Percentiles rank a stretch among this genome's conserved stretches.
phyloP scores from a whole-genome alignment of 1,284 basidiomycete genomes.

The Puccinia coronata region DNA sequence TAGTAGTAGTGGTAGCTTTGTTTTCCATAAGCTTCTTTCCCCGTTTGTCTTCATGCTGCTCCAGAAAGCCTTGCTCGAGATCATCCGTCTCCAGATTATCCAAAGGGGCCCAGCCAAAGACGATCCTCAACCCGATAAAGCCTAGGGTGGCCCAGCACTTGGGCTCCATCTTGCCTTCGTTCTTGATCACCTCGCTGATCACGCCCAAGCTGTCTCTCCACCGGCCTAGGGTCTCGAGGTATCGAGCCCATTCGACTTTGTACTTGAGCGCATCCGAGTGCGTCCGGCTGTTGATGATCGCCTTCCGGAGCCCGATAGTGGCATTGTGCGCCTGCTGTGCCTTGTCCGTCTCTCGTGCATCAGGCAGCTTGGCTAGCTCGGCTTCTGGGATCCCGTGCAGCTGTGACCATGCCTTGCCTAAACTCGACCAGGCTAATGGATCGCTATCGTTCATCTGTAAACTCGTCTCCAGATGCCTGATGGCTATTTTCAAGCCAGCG shows the following conservation, averaged over 20 bases:
- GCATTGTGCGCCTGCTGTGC: slow-evolving; percentile 44
- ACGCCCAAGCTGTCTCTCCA: slow-evolving; percentile 44
- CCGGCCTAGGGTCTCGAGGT: slow-evolving; percentile 38
- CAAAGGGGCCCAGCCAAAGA: slow-evolving; percentile 25
- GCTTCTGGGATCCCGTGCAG: slow-evolving; percentile 29
- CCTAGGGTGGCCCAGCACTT: slow-evolving; percentile 29
- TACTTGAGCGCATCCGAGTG: slow-evolving; percentile 9
- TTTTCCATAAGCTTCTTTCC: not conserved
- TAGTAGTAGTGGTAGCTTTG: too few species aligned
- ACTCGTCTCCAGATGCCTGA: slow-evolving; percentile 36
- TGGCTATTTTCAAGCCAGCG: slow-evolving; percentile 44
- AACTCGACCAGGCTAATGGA: slow-evolving; percentile 40
- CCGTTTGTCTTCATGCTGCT: not conserved
- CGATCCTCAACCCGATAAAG: slow-evolving; percentile 25
- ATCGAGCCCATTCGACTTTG: slow-evolving; percentile 44
- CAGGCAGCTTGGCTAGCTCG: slow-evolving; percentile 16
- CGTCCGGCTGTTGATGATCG: slow-evolving; percentile 39
- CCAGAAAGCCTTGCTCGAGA: slow-evolving; percentile 28
- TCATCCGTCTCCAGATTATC: slow-evolving; percentile 26
- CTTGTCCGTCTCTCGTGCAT: not conserved
- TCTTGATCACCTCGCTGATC: slow-evolving; percentile 31
- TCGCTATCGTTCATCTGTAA: slow-evolving; percentile 37
- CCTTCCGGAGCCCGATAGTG: slow-evolving; percentile 31
- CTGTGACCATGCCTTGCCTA: slow-evolving; percentile 37
- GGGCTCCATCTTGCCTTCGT: slow-evolving; percentile 22